These are phyloP conservation scores for Coniella vitis DNA, from an alignment of 2,329 filamentous ascomycete genomes.

Conservation along the genomic window DNA sequence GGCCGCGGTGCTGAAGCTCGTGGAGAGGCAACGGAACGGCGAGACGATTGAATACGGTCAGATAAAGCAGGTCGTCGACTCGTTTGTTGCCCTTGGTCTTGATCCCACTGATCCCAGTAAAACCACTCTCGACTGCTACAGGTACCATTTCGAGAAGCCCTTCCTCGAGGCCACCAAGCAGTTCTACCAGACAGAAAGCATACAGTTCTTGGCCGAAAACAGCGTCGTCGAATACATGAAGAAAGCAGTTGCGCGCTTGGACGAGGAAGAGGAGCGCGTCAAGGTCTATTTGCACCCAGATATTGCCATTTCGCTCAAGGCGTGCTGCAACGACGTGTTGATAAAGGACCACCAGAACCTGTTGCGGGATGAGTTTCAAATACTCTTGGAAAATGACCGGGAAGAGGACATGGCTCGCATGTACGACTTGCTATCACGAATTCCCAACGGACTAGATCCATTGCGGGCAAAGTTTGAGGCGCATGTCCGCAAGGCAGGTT, in stretches of 20 bases:
- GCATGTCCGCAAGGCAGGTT: slow-evolving; percentile 84
- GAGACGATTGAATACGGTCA: slow-evolving; percentile 97
- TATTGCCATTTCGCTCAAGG: slow-evolving; percentile 77
- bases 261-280: slow-evolving; percentile 92
- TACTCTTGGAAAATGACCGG: slow-evolving; percentile 86
- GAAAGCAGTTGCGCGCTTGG: slow-evolving; percentile 84
- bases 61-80: slow-evolving; percentile 95
- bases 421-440: slow-evolving; percentile 85
- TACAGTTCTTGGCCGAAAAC: slow-evolving; percentile 91
- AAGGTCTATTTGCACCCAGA: slow-evolving; percentile 86
- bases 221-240: slow-evolving; percentile 99
- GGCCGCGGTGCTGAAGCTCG: slow-evolving; percentile 86
- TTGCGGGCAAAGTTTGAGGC: slow-evolving; percentile 81
- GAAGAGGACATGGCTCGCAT: slow-evolving; percentile 94
- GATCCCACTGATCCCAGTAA: slow-evolving; percentile 91
- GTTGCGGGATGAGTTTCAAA: slow-evolving; percentile 93
- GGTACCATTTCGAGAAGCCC: slow-evolving; percentile 84
- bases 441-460: slow-evolving; percentile 86
- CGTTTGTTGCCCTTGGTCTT: slow-evolving; percentile 88
- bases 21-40: slow-evolving; percentile 94
- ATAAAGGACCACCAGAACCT: slow-evolving; percentile 81
- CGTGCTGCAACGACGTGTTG: slow-evolving; percentile 79
- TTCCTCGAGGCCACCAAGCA: slow-evolving; percentile 77
- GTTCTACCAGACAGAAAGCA: slow-evolving; percentile 90
- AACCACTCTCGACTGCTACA: slow-evolving; percentile 91